Conservation (phyloP, 176 grass and related monocot genomes). For the Carex littledalei region DNA sequence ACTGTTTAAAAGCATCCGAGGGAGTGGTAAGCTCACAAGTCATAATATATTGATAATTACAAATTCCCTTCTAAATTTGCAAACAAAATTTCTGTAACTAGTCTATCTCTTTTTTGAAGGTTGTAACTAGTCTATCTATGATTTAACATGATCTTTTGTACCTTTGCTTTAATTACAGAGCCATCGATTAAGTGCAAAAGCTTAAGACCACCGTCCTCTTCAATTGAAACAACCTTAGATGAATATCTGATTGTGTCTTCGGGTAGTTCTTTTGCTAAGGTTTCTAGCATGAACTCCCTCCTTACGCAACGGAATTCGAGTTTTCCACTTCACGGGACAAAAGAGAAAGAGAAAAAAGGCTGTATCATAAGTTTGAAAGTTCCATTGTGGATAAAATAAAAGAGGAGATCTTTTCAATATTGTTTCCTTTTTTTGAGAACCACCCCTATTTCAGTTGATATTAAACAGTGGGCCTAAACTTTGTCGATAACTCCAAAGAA, state of each 20-base stretch:
- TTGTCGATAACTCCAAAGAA: not conserved
- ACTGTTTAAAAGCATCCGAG: not conserved
- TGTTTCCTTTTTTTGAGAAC: not conserved
- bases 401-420: not conserved
- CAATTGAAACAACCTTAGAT: slow-evolving; percentile 57
- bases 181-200: slow-evolving; percentile 51
- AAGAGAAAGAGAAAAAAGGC: not conserved
- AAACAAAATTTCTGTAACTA: not conserved
- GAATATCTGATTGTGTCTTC: slow-evolving; percentile 54
- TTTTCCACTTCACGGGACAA: slow-evolving; percentile 27
- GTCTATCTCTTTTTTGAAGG: no score
- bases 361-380: not conserved
- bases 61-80: not conserved
- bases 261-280: slow-evolving; percentile 49
- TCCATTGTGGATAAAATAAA: not conserved
- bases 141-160: slow-evolving; percentile 16
- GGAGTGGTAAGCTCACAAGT: not conserved
- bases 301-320: slow-evolving; percentile 46
- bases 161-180: slow-evolving; percentile 49
- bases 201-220: slow-evolving; percentile 37
- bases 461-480: not conserved
- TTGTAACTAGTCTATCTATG: not conserved
- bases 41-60: not conserved
- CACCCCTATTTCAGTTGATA: not conserved
- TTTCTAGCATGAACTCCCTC: slow-evolving; percentile 47